Conservation (phyloP, 2,329 filamentous ascomycete species). For the Exophiala phaeomuriformis region DNA sequence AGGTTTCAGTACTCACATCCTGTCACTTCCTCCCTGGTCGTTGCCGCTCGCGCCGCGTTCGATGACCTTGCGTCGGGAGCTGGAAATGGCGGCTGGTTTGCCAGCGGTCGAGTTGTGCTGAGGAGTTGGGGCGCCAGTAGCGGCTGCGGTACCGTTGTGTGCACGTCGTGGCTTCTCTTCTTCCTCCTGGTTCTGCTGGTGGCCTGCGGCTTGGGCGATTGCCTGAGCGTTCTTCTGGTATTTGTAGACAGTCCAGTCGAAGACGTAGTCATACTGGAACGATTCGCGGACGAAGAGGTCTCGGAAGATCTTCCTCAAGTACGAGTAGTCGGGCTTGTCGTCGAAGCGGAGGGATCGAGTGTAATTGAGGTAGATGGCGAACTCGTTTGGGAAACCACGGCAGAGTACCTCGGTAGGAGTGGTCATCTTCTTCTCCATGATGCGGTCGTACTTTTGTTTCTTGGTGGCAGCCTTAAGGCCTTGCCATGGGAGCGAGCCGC, state of each 20-base stretch:
- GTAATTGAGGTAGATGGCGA: conserved; percentile 99
- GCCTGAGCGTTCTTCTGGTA: conserved; percentile 99
- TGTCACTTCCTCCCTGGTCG: conserved; percentile 69
- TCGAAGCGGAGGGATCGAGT: conserved; percentile 97
- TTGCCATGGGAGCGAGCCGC: conserved; percentile 97
- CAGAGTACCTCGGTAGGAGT: conserved; percentile 94
- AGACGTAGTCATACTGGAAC: conserved; percentile 99
- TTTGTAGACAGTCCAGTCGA: conserved; percentile 99
- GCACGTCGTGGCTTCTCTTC: conserved; percentile 69
- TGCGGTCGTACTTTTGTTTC: conserved; percentile 99
- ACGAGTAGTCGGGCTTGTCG: conserved; percentile 99
- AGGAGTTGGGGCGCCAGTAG: conserved; percentile 53
- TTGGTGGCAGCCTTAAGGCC: conserved; percentile 96
- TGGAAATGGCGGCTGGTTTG: conserved; percentile 67
- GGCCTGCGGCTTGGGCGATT: conserved; percentile 72
- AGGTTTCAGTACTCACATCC: conserved; percentile 86
- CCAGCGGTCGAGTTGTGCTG: conserved; percentile 49
- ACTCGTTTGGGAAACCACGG: conserved; percentile 98
- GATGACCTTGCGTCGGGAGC: conserved; percentile 75
- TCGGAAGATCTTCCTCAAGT: conserved; percentile 99
- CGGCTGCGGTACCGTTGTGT: conserved; percentile 50
- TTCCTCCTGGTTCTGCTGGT: conserved; percentile 58
- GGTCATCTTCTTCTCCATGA: conserved; percentile 99
- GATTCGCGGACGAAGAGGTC: conserved; percentile 97
- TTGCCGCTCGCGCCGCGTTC: conserved; percentile 53